Evolutionary conservation across 768 basidiomycete species (phyloP).

Genomic region (Mrakia gelida): DNA sequence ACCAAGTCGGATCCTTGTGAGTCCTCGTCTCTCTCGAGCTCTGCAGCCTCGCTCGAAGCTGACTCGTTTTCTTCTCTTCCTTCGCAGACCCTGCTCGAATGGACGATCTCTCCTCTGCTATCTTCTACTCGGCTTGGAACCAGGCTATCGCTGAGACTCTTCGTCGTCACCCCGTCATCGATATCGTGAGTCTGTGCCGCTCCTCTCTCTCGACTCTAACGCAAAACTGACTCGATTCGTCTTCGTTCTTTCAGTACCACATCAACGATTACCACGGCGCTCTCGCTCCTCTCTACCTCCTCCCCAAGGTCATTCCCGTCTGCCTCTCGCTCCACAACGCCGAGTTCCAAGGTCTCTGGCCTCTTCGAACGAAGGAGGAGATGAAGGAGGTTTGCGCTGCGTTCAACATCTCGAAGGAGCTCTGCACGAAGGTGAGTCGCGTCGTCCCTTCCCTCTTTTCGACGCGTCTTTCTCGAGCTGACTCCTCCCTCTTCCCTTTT

Average conservation of each 20-base stretch:
- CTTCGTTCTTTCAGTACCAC: conserved; percentile 25
- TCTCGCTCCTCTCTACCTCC: conserved; percentile 80
- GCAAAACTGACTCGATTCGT: not conserved
- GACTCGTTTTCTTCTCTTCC: no score
- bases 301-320: conserved; percentile 83
- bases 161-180: conserved; percentile 75
- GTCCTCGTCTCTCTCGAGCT: not conserved
- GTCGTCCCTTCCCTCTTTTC: not conserved
- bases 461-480: not conserved
- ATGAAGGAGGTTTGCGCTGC: conserved; percentile 98
- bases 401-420: conserved; percentile 93
- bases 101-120: conserved; percentile 93
- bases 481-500: not conserved
- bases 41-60: not conserved
- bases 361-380: conserved; percentile 91
- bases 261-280: conserved; percentile 75
- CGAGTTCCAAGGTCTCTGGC: conserved; percentile 94
- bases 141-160: conserved; percentile 92
- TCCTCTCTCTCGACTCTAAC: not conserved
- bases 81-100: conserved; percentile 72
- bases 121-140: conserved; percentile 98
- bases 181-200: conserved; percentile 50
- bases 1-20: conserved; percentile 81
- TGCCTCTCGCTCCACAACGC: conserved; percentile 94
- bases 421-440: conserved; percentile 66